A percentile compares a stretch with the other conserved stretches of the same genome.
Evolutionary conservation across 1,139 yeast genomes (phyloP).

Genomic region (Geotrichum phurueaensis): DNA sequence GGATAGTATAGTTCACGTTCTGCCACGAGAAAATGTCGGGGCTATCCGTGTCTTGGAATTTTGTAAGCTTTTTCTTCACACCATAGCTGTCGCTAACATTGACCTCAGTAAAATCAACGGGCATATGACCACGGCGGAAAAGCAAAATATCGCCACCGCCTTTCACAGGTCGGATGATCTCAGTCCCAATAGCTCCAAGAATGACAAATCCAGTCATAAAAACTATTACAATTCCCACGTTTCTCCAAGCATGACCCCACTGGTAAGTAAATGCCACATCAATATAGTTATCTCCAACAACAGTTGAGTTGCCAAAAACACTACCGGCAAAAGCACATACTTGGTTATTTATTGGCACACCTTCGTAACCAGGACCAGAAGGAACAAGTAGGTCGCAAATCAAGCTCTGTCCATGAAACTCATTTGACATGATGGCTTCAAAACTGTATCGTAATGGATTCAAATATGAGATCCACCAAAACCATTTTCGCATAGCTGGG

Average conservation of each 20-base stretch:
- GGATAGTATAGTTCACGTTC: constrained; percentile 42
- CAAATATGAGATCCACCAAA: constrained; percentile 46
- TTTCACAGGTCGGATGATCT: constrained; percentile 34
- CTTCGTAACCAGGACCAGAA: constrained; percentile 36
- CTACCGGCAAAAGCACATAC: constrained; percentile 43
- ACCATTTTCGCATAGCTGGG: constrained; percentile 47
- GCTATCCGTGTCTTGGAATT: constrained; percentile 21
- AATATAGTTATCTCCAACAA: constrained; percentile 42
- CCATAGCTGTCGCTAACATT: constrained; percentile 42
- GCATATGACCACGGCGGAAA: constrained; percentile 44
- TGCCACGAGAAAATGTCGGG: constrained; percentile 46
- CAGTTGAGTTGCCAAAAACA: constrained; percentile 37
- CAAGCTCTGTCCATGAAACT: constrained; percentile 41
- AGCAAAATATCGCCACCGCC: constrained; percentile 40
- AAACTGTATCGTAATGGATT: constrained; percentile 45
- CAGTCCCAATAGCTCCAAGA: constrained; percentile 35
- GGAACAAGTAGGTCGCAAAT: constrained; percentile 35
- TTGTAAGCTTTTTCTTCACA: constrained; percentile 34
- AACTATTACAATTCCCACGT: constrained; percentile 36
- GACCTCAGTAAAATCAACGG: constrained; percentile 39
- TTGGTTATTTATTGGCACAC: constrained; percentile 34
- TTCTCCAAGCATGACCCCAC: constrained; percentile 37
- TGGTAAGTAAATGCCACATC: constrained; percentile 34
- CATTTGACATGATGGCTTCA: constrained; percentile 44
- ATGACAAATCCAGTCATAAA: constrained; percentile 35